These are phyloP conservation scores for Zygosaccharomyces gambellarensis DNA, from an alignment of 805 yeast species.

Conservation along the genomic window DNA sequence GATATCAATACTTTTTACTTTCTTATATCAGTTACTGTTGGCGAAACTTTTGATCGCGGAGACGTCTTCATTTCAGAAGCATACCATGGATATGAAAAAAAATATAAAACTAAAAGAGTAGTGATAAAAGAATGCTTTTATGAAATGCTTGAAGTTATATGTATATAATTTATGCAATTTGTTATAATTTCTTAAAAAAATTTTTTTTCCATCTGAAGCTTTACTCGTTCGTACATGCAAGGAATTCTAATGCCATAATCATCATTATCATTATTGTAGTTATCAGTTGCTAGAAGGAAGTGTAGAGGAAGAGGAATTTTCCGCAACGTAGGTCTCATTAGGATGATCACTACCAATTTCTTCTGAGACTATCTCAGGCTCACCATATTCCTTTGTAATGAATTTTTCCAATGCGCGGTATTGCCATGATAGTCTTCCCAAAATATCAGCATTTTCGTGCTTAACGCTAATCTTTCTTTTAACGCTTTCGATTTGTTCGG, in stretches of 20 bases:
- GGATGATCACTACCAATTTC: constrained; percentile 1
- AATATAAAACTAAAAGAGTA: not conserved
- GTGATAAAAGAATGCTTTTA: not conserved
- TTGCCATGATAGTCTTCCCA: constrained; percentile 30
- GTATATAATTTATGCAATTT: not conserved
- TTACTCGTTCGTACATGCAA: not conserved
- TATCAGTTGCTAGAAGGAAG: constrained; percentile 4
- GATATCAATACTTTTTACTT: not conserved
- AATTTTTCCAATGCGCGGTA: constrained; percentile 21
- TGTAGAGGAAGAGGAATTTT: constrained; percentile 6
- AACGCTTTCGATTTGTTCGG: constrained; percentile 26
- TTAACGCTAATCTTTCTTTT: constrained; percentile 29
- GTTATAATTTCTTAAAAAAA: not conserved
- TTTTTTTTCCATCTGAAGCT: too few species aligned
- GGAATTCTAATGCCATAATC: not conserved
- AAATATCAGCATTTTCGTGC: constrained; percentile 18
- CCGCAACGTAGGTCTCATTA: not conserved
- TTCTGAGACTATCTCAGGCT: constrained; percentile 5
- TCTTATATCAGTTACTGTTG: not conserved
- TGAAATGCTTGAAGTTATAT: not conserved
- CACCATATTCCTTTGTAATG: constrained; percentile 11
- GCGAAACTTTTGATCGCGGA: not conserved
- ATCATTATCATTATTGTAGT: not conserved
- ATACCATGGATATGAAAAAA: not conserved
- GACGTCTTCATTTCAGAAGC: not conserved